Evolutionary conservation across 192 early-diverging fungal species (phyloP).

Genomic region (Pecoramyces ruminantium): DNA sequence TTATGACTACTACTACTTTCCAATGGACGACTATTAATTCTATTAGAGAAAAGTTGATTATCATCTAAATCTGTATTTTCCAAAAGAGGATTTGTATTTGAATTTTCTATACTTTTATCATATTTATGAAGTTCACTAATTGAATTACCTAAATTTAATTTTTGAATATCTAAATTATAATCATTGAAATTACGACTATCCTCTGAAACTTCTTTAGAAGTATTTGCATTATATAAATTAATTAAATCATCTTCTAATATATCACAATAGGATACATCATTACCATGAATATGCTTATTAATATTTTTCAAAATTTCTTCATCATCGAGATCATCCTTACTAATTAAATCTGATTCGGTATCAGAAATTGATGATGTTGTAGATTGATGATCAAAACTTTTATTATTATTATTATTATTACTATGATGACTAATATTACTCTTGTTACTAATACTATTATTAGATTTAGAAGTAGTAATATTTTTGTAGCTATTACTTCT

Average conservation of each 20-base stretch:
- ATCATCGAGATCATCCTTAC: not conserved
- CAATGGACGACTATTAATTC: not conserved
- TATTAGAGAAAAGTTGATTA: not conserved
- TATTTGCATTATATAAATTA: not conserved
- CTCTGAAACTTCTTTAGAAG: not conserved
- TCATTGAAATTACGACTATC: not conserved
- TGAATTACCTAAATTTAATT: not conserved
- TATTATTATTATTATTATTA: not conserved
- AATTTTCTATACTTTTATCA: not conserved
- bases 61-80: not conserved
- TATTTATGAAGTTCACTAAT: not conserved
- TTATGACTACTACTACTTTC: not conserved
- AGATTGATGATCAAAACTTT: not conserved
- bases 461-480: not conserved
- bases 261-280: not conserved
- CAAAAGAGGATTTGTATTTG: not conserved
- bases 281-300: not conserved
- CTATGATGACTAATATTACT: not conserved
- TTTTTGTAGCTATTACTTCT: not conserved
- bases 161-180: not conserved
- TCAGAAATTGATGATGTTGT: not conserved
- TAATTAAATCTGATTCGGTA: not conserved
- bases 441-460: not conserved
- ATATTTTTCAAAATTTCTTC: not conserved
- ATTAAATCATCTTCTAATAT: not conserved